Percentiles rank a stretch among this genome's conserved stretches.
phyloP scores from a whole-genome alignment of 768 basidiomycete genomes.

The Mycena sanguinolenta region DNA sequence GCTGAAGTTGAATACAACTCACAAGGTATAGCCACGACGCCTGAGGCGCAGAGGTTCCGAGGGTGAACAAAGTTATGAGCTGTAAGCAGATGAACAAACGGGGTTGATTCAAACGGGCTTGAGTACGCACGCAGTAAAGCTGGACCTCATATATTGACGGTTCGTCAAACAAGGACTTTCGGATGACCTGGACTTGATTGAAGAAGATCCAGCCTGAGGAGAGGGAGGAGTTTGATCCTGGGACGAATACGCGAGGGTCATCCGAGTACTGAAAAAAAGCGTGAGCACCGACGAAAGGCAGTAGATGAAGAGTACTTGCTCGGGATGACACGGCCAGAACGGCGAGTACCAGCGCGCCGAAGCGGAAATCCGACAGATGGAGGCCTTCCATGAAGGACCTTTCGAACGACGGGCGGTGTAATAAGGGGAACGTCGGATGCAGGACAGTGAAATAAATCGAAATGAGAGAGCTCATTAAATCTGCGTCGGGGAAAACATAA shows the following conservation, averaged over 20 bases:
- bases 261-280: conserved; percentile 67
- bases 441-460: conserved; percentile 69
- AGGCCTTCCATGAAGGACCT: conserved; percentile 58
- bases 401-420: conserved; percentile 79
- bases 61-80: conserved; percentile 51
- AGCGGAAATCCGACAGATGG: conserved; percentile 63
- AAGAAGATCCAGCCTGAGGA: conserved; percentile 75
- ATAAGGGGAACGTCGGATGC: conserved; percentile 67
- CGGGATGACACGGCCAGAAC: conserved; percentile 72
- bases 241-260: conserved; percentile 55
- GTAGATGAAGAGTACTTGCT: conserved; percentile 56
- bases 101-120: conserved; percentile 35
- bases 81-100: conserved; percentile 27
- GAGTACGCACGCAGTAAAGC: conserved; percentile 65
- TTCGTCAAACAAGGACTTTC: conserved; percentile 67
- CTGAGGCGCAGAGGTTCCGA: conserved; percentile 63
- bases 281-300: conserved; percentile 46
- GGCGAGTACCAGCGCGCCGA: conserved; percentile 70
- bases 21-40: conserved; percentile 66
- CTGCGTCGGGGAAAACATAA: conserved; percentile 61
- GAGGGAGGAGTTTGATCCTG: conserved; percentile 53
- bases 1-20: not conserved
- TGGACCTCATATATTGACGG: conserved; percentile 81
- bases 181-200: conserved; percentile 71
- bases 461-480: conserved; percentile 64